Percentiles rank a stretch among this genome's conserved stretches.
Evolutionary conservation across 352 stramenopile genomes (phyloP).

Genomic region (Elongisporangium anandrum): DNA sequence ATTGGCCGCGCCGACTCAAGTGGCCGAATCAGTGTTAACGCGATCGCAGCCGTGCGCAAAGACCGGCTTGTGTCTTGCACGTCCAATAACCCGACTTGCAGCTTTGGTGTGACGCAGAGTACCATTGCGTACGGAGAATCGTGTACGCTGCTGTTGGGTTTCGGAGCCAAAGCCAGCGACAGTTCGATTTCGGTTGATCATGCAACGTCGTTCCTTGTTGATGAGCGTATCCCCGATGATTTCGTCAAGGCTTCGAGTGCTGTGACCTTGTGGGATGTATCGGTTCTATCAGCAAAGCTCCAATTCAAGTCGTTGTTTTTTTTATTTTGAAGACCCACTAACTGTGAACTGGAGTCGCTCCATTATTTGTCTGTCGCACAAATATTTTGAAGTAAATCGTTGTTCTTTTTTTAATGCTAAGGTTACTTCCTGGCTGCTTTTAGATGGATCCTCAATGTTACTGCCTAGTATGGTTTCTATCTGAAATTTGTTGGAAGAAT

Average conservation of each 20-base stretch:
- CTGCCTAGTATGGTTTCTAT: too few species aligned
- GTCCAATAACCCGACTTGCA: constrained; percentile 28
- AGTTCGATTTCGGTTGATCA: constrained; percentile 34
- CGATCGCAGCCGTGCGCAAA: constrained; percentile 39
- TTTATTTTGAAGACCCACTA: too few species aligned
- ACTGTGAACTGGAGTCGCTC: too few species aligned
- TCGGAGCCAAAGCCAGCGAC: constrained; percentile 30
- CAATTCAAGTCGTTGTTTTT: too few species aligned
- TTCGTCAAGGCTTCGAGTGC: constrained; percentile 16
- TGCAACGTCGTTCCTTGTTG: constrained; percentile 35
- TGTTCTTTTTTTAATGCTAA: too few species aligned
- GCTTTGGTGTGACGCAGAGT: constrained; percentile 31
- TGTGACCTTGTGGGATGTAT: too few species aligned
- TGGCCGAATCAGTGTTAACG: constrained; percentile 18
- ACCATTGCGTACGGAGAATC: constrained; percentile 42
- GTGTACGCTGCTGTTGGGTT: constrained; percentile 36
- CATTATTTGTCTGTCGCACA: too few species aligned
- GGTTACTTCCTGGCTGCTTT: too few species aligned
- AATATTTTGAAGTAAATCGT: too few species aligned
- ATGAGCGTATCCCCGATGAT: constrained; percentile 42
- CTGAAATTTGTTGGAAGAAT: too few species aligned
- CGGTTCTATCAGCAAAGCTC: too few species aligned
- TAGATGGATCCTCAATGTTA: too few species aligned
- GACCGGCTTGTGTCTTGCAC: constrained; percentile 37
- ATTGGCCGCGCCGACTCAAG: constrained; percentile 24